Conservation (phyloP, 140 eudicot species). For the Cichorium intybus region DNA sequence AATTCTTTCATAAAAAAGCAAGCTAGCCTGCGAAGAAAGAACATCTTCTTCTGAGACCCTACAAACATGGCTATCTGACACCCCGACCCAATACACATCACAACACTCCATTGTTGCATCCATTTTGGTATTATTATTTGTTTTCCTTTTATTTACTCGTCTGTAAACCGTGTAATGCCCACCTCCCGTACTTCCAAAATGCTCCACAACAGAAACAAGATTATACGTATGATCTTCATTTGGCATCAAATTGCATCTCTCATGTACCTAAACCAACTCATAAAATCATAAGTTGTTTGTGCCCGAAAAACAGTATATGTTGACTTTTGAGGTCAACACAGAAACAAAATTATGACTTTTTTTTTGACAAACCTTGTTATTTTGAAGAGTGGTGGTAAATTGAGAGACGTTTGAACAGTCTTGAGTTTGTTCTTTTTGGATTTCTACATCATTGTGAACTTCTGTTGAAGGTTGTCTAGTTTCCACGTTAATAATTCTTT, state of each 20-base stretch:
- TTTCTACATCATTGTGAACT: conserved; percentile 7
- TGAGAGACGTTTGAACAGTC: not conserved
- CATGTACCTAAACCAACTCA: conserved; percentile 31
- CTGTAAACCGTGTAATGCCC: conserved; percentile 93
- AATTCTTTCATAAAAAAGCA: conserved; percentile 77
- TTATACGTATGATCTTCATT: conserved; percentile 35
- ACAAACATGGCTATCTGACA: conserved; percentile 72
- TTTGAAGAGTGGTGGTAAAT: too few species aligned
- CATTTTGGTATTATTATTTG: conserved; percentile 13
- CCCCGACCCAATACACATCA: conserved; percentile 65
- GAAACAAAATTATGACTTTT: too few species aligned
- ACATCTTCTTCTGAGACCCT: conserved; percentile 70
- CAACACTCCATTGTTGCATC: conserved; percentile 21
- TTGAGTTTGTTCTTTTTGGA: conserved; percentile 21
- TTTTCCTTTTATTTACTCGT: conserved; percentile 37
- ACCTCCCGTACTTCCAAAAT: conserved; percentile 63
- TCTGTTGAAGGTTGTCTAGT: conserved; percentile 1
- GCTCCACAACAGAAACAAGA: conserved; percentile 86
- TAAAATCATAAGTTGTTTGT: not conserved
- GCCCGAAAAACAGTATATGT: too few species aligned
- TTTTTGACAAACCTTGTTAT: too few species aligned
- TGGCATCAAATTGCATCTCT: conserved; percentile 10
- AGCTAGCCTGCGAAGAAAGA: conserved; percentile 60
- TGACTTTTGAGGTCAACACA: too few species aligned
- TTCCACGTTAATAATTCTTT: not conserved